Percentiles rank a stretch among this genome's conserved stretches.
phyloP scores from a whole-genome alignment of 495 filamentous ascomycete species.

The Beverwykella pulmonaria region DNA sequence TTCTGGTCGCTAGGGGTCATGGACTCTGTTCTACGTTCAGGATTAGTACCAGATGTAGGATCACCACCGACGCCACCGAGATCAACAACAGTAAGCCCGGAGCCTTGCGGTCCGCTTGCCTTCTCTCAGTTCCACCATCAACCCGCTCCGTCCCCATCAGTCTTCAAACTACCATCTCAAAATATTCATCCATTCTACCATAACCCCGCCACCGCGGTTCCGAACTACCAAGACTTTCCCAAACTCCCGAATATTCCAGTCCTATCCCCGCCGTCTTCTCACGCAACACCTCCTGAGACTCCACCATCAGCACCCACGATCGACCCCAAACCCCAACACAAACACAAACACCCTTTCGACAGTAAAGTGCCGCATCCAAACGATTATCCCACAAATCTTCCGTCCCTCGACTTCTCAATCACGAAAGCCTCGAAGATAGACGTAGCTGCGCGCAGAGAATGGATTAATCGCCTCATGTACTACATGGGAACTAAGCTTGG shows the following conservation, averaged over 20 bases:
- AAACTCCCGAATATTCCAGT: neutral
- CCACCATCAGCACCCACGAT: no score
- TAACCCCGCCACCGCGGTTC: neutral
- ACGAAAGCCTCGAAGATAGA: conserved; percentile 16
- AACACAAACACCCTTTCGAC: conserved; percentile 4
- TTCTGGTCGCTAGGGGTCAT: conserved; percentile 27
- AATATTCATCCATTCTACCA: conserved; percentile 3
- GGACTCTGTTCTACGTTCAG: conserved; percentile 6
- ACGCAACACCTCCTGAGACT: no score
- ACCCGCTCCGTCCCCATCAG: neutral
- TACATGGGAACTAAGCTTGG: conserved; percentile 22
- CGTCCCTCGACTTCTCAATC: neutral
- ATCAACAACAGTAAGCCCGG: neutral
- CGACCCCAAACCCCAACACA: neutral
- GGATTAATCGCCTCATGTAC: conserved; percentile 16
- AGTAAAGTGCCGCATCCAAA: neutral
- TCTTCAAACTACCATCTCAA: neutral
- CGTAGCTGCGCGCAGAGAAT: conserved; percentile 5
- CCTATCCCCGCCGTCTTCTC: no score
- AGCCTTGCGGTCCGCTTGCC: neutral
- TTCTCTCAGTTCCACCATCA: neutral
- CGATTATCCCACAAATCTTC: neutral
- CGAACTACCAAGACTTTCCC: neutral
- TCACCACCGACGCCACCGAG: neutral
- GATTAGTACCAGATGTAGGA: conserved; percentile 8